Evolutionary conservation across 116 monocot genomes (phyloP), one percentile per base, ranked within the genome.

Genomic region (Papilionanthe hybrid): DNA sequence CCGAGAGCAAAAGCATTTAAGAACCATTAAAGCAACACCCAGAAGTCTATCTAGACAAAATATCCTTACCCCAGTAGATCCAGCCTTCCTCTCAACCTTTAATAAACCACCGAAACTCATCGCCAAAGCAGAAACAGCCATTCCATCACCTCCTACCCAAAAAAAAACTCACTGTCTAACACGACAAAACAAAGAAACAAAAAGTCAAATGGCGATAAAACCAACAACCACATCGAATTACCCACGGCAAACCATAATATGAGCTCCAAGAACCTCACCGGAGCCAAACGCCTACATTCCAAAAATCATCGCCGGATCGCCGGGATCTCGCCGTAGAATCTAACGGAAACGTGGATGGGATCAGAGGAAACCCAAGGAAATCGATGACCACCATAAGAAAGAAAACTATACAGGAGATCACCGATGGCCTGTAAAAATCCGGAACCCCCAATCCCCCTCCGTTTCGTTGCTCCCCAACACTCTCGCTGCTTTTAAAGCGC

Each of bases 401-500:
- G 17, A 15, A 53, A 53, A 53, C 13, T 15, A 42, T 72, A 18
- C n/a, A 19, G 43, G 43, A 45, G 44, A 44, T 73, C 44, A 15
- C 43, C n/a, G 30, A 44, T 9, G 9, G 20, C 73, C 43, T 9
- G 37, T 29, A 11, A 71, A n/a, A 71, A 71, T 71, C 71, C 18
- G 17, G 30, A 73, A 73, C 73, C n/a, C 20, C 44, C 17, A 28
- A 11, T n/a, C 49, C 11, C 37, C 28, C 12, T 50, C 49, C 75
- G 49, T 75, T 75, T 44, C 73, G 19, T 73, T 44, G 73, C 73
- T 73, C 42, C 73, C 69, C 69, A 17, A 23, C 43, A 1, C 48
- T 75, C 49, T 28, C 75, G 25, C 75, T n/a, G 75, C 75, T 49
- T 75, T 75, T 48, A 75, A 75, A 75, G 75, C 49, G 75, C 20